Conservation (phyloP, 768 basidiomycete species). For the Suillus subalutaceus region DNA sequence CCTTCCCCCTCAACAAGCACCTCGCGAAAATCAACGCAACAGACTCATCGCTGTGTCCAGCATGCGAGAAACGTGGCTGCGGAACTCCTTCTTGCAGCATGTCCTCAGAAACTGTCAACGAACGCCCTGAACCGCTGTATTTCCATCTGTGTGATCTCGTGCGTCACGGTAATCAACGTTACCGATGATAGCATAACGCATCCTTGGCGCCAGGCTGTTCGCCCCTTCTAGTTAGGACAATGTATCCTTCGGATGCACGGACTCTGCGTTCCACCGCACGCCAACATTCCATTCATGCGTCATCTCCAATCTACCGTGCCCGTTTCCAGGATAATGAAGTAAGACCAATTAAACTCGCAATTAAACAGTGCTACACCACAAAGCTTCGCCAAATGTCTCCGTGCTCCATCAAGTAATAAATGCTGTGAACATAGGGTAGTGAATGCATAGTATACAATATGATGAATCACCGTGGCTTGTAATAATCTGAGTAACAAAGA, state of each 20-base stretch:
- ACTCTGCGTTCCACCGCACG: not conserved
- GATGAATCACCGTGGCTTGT: slow-evolving; percentile 1
- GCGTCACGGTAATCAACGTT: not conserved
- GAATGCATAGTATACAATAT: slow-evolving; percentile 11
- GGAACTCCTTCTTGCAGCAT: not conserved
- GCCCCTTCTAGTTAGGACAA: not conserved
- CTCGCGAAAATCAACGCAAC: too few species aligned
- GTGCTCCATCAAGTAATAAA: not conserved
- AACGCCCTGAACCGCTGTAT: not conserved
- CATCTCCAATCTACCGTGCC: not conserved
- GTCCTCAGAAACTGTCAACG: not conserved
- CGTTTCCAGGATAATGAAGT: not conserved
- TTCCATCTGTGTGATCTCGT: not conserved
- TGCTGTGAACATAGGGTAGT: not conserved
- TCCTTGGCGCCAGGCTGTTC: not conserved
- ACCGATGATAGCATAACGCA: not conserved
- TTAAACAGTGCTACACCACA: not conserved
- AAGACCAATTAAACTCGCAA: not conserved
- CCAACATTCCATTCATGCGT: not conserved
- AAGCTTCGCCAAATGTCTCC: not conserved
- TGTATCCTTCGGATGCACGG: not conserved
- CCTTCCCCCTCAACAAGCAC: too few species aligned
- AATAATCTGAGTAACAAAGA: not conserved
- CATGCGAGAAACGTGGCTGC: not conserved
- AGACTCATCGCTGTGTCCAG: too few species aligned